phyloP scores from a whole-genome alignment of 192 early-diverging fungal species.

The Dissophora ornata region DNA sequence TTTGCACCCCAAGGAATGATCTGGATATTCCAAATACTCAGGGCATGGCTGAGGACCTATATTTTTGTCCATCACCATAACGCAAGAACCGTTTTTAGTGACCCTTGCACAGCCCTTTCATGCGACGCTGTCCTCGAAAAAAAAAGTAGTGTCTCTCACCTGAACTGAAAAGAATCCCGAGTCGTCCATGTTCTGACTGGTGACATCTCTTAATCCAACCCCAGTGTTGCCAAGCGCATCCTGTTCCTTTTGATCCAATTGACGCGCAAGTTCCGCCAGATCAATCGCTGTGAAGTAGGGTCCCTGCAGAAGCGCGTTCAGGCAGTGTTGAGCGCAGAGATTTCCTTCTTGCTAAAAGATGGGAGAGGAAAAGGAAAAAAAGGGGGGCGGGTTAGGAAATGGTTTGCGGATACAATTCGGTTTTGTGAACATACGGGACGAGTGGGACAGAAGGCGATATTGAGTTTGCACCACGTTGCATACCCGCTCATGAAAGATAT shows the following conservation, averaged over 20 bases:
- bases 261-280: constrained; percentile 72
- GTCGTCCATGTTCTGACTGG: constrained; percentile 68
- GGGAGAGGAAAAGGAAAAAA: background rate
- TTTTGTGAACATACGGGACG: too few species aligned
- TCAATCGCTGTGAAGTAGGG: constrained; percentile 82
- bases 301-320: constrained; percentile 79
- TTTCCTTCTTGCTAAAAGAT: constrained; percentile 88
- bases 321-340: constrained; percentile 84
- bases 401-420: too few species aligned
- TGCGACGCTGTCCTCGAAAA: too few species aligned
- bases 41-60: constrained; percentile 56
- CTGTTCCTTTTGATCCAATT: constrained; percentile 73
- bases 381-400: too few species aligned
- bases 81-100: background rate
- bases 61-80: background rate
- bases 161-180: constrained; percentile 82
- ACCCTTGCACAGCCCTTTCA: too few species aligned
- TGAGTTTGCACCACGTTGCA: too few species aligned
- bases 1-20: constrained; percentile 67
- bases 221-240: constrained; percentile 53
- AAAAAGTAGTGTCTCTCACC: constrained; percentile 21
- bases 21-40: constrained; percentile 59
- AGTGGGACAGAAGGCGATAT: too few species aligned
- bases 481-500: constrained; percentile 53
- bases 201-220: background rate